Evolutionary conservation across 148 eudicot genomes (phyloP), one percentile per base, ranked within the genome.

Genomic region (Nepenthes gracilis): DNA sequence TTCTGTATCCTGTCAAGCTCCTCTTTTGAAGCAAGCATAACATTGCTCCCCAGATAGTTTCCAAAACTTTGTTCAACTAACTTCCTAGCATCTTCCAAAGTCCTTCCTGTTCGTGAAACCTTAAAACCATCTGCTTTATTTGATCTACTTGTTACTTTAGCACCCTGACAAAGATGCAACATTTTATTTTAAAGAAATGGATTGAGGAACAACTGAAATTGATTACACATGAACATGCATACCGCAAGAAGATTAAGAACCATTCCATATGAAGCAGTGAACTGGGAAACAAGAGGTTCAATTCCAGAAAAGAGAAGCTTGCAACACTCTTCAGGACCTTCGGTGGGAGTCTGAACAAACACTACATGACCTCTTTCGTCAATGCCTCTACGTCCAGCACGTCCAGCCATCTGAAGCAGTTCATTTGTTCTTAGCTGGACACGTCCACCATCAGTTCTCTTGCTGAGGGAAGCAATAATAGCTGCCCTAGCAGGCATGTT

Each of bases 401-500:
- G 96, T 35, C 99, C 99, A 48, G 99, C 99, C 99, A 93, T 93
- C 78, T 93, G 99, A 54, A 93, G 85, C 66, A 93, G 75, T 51
- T 93, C 99, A 77, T 84, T 86, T 52, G 99, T 72, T 58, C 74
- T 88, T 58, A 93, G 61, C 37, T 72, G 86, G 49, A 74, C 65
- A 43, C 99, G 85, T n/a, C 96, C 99, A 82, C 85, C 81, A 69
- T 86, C 95, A 70, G 73, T 68, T 70, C 95, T 83, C 80, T 88
- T 93, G 87, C 89, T 93, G 60, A 93, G 92, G 67, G 99, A 79
- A 59, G 99, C 84, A 70, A 93, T 78, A 58, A 93, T 95, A 65
- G 99, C 83, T 60, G 99, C 89, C 73, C 99, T 82, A 34, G 99
- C 99, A 65, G 99, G 99, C 99, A 93, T 93, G 76, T 93, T 88